These are phyloP conservation scores for Graphilbum ipis-grandicollis DNA, from an alignment of 2,329 filamentous ascomycete genomes.

Conservation along the genomic window DNA sequence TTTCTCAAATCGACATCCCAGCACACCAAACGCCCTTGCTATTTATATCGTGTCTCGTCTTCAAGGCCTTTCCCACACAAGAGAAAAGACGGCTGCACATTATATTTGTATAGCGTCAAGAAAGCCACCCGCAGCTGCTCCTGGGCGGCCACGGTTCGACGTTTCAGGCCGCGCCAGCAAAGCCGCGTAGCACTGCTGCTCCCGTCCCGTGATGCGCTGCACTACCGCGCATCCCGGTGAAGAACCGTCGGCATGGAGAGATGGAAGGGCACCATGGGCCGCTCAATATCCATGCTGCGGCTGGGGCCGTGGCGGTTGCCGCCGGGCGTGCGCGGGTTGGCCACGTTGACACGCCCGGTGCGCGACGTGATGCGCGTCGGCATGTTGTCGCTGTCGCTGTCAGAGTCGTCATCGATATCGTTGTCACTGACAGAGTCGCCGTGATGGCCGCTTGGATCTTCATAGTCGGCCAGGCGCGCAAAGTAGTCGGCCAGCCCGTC, in stretches of 20 bases:
- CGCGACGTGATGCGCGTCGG: slow-evolving; percentile 29
- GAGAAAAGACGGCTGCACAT: too few relatives aligned
- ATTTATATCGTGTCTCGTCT: too few relatives aligned
- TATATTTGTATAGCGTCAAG: neutral
- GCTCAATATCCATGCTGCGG: slow-evolving; percentile 36
- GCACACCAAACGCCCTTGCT: too few relatives aligned
- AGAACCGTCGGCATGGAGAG: slow-evolving; percentile 12
- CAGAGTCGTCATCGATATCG: slow-evolving; percentile 17
- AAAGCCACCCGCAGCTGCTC: neutral
- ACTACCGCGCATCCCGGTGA: neutral
- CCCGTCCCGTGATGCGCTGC: neutral
- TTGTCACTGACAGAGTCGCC: too few relatives aligned
- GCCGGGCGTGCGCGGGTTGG: slow-evolving; percentile 37
- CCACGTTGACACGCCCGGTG: slow-evolving; percentile 37
- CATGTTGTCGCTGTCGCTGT: slow-evolving; percentile 18
- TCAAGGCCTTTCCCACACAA: too few relatives aligned
- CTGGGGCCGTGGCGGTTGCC: slow-evolving; percentile 30
- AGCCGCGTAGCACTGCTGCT: neutral
- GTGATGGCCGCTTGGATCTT: slow-evolving; percentile 16
- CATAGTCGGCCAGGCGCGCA: slow-evolving; percentile 56
- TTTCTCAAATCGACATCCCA: too few relatives aligned
- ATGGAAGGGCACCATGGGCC: slow-evolving; percentile 18
- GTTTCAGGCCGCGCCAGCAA: neutral
- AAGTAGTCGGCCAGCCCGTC: slow-evolving; percentile 76
- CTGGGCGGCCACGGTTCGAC: neutral